Base-by-base conservation (phyloP, 306 rosid genomes). In the Nissolia schottii region DNA sequence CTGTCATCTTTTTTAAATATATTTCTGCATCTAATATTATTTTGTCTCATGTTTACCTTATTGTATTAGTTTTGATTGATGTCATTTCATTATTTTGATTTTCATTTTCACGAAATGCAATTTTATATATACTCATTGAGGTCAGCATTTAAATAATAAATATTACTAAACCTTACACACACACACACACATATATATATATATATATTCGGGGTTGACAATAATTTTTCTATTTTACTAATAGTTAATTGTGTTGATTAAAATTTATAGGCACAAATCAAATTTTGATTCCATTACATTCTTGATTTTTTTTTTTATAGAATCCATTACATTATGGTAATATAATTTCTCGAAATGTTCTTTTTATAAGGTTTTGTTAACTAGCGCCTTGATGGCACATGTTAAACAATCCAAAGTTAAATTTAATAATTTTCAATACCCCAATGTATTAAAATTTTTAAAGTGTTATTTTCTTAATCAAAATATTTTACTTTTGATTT, bases 201-300 rank as follows among this genome's bases (percentile, higher is more conserved):
- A 40, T 11, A 74, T 37, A 66, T 56, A 22, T 45, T 20, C 2
- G 20, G 2, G 38, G 73, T 38, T 67, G 80, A 60, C 48, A 69
- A 49, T 25, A 61, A 35, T 54, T 1, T n/a, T 48, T 34, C 45
- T 57, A n/a, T 67, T 67, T 70, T 69, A 50, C 48, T 50, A 34
- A 2, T 51, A 37, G 19, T 19, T 35, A 50, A 32, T 37, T 23
- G 25, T 23, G 1, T 54, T 20, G 7, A 22, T 70, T 56, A 56
- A 8, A 35, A 76, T 20, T 56, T 15, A 43, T 7, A 43, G 7
- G 61, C 53, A 56, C 18, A 20, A 15, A 23, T 67, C 61, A 66
- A 41, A 14, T 20, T 51, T 43, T 22, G 0, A 59, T 59, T 71
- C 48, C 10, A 38, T 74, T 34, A 7, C 74, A 63, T 34, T 53